Base-by-base conservation (phyloP, 2,329 filamentous ascomycete genomes). In the Colletotrichum zoysiae region DNA sequence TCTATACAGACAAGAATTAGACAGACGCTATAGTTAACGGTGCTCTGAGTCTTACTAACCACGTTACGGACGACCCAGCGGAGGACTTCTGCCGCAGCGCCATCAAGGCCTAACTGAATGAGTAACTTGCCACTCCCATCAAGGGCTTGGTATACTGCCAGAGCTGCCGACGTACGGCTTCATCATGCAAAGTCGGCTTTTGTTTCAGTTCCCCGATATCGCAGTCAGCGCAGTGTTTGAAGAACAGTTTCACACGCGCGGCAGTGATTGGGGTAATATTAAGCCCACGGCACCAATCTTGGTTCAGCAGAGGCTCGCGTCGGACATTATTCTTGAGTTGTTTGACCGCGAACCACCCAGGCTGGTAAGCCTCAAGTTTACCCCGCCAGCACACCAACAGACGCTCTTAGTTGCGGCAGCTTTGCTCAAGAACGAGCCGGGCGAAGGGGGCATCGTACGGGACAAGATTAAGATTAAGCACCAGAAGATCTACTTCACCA, bases 1-100 rank as follows among this genome's bases (percentile, higher is more conserved):
- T 85, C 72, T 66, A 79, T 57, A 77, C 84, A 38, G 83, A 85
- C 66, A 50, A 73, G 6, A 78, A 77, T 61, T 85, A 83, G 83
- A 74, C 78, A 0, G 80, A 83, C 55, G 76, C 76, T 1, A 61
- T 84, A 7, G 70, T 85, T 9, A 83, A 85, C 73, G 83, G 83
- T 1, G 83, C 80, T 0, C 75, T 85, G 2, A 81, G 78, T 35
- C 50, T 81, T 4, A 82, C 75, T 0, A 84, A 84, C 73, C 79
- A 82, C 65, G 7, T 38, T 38, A 30, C 44, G 18, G 18, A 18
- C 20, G 20, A 18, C 3, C 44, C 18, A 20, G 44, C 16, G 20
- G 20, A 46, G 16, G 44, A 46, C 44, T n/a, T 46, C 18, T 6
- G 44, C 20, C 44, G 44, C 20, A 59, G 16, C 20, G 56, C 35